Evolutionary conservation across 768 basidiomycete species (phyloP), one percentile per base, ranked within the genome.

Genomic region (Amanita brunnescens): DNA sequence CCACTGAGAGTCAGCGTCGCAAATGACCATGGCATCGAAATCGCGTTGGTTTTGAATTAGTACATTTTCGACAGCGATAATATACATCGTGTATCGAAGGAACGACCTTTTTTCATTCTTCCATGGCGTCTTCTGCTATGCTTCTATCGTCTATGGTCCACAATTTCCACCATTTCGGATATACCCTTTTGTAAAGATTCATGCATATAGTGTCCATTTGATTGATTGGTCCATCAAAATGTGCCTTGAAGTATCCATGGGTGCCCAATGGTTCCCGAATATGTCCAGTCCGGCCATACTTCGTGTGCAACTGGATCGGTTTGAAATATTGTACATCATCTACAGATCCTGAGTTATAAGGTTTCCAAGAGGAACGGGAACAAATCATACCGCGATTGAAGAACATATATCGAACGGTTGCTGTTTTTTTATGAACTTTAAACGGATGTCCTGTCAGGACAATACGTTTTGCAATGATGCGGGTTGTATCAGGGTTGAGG

Each of bases 201-300:
- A 98, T 87, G 66, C 93, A 96, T 51, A 97, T 79, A 13, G 92
- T 95, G 58, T 98, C 96, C 92, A 96, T 95, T 72, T 93, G 91
- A 62, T 79, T 86, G 59, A 97, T 83, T 18, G 87, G 90, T 12
- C 89, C 91, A 62, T 96, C 93, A 67, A 93, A 92, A 64, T 90
- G 80, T 14, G 92, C 94, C 73, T 98, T 98, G 78, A 93, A 91
- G 69, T 97, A 92, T 26, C 95, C 96, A 62, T 99, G 95, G 26
- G 93, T 98, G 42, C 95, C 95, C 14, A 99, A 82, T 7, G 91
- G 86, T 67, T 93, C 94, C 43, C 75, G 76, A 58, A 94, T 89
- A 66, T 99, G 93, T 2, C 95, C 96, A 21, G 75, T 76, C 18
- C 91, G 78, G 8, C 95, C 94, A 54, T 85, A 78, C 68, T 97